phyloP scores from a whole-genome alignment of 257 asterid species.

The Solanum bulbocastanum region DNA sequence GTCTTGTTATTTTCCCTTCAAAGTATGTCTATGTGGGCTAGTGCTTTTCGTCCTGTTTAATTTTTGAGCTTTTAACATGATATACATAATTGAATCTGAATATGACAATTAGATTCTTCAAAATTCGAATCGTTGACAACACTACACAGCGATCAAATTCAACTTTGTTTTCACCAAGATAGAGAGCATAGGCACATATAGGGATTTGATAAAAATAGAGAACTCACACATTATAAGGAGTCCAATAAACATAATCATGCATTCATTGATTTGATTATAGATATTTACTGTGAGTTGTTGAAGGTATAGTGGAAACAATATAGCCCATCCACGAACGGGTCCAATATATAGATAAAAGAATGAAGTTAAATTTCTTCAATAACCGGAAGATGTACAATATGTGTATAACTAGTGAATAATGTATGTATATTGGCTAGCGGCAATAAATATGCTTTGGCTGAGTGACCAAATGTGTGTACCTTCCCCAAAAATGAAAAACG shows the following conservation, averaged over 20 bases:
- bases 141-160: background rate
- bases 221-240: background rate
- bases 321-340: background rate
- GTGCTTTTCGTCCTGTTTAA: background rate
- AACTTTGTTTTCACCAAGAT: background rate
- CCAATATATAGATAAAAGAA: background rate
- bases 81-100: background rate
- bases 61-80: background rate
- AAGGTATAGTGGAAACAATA: background rate
- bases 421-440: background rate
- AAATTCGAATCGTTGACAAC: background rate
- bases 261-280: no score
- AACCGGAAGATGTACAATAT: background rate
- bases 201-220: background rate
- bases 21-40: background rate
- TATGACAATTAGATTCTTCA: background rate
- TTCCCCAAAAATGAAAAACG: background rate
- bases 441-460: background rate
- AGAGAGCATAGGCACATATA: background rate
- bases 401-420: background rate
- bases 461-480: background rate
- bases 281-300: background rate
- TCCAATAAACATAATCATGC: background rate
- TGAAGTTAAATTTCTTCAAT: background rate
- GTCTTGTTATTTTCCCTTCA: background rate